These are phyloP conservation scores for Cicer yamashitae DNA, from an alignment of 306 rosid species.

Conservation along the genomic window DNA sequence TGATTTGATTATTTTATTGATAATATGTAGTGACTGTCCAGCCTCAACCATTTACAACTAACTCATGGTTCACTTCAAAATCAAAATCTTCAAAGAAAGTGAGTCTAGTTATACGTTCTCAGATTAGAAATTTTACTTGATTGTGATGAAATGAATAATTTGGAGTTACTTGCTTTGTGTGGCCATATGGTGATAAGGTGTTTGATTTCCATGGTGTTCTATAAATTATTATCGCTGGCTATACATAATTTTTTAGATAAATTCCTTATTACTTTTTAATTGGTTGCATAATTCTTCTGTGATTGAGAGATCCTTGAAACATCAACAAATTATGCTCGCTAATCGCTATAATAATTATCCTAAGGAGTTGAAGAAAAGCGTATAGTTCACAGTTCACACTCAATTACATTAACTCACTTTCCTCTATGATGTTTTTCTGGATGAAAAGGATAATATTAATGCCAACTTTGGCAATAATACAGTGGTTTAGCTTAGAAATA, in stretches of 20 bases:
- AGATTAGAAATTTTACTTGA: neutral
- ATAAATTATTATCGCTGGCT: neutral
- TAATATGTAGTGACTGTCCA: slow-evolving; percentile 50
- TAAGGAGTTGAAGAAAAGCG: neutral
- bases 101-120: slow-evolving; percentile 13
- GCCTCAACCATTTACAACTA: slow-evolving; percentile 53
- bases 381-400: neutral
- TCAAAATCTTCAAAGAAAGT: slow-evolving; percentile 82
- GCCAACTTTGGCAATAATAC: neutral
- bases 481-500: neutral
- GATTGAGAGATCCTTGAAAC: slow-evolving; percentile 12
- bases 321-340: neutral
- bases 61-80: slow-evolving; percentile 66
- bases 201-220: neutral
- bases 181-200: neutral
- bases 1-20: slow-evolving; percentile 32
- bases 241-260: slow-evolving; percentile 20
- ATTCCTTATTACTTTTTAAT: slow-evolving; percentile 2
- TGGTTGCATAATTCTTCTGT: neutral
- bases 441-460: neutral
- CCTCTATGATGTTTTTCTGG: slow-evolving; percentile 7
- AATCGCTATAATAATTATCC: neutral
- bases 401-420: neutral
- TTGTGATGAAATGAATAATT: neutral
- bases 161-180: neutral